Percentiles rank a stretch among this genome's conserved stretches.
These are phyloP conservation scores for Sporobolomyces roseus DNA, from an alignment of 768 basidiomycete species.

Conservation along the genomic window DNA sequence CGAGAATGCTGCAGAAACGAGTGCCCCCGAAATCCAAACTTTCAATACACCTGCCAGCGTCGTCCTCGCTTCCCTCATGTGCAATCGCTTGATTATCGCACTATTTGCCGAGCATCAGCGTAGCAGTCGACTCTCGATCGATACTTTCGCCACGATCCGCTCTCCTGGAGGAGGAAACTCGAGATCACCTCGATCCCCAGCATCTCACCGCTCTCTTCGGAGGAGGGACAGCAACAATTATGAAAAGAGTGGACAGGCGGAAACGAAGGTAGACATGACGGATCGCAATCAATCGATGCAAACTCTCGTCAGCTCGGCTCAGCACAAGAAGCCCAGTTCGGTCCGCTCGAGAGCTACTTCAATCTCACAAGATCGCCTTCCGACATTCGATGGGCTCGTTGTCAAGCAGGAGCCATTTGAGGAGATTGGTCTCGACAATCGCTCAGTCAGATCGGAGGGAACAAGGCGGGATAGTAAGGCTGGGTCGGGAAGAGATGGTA, in stretches of 20 bases:
- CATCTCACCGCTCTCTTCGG: background rate
- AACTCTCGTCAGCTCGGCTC: background rate
- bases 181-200: background rate
- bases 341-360: background rate
- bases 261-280: background rate
- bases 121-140: background rate
- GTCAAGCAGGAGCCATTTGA: background rate
- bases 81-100: background rate
- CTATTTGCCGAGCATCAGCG: background rate
- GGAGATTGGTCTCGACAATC: background rate
- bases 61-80: constrained; percentile 1
- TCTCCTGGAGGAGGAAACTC: background rate
- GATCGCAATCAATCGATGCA: background rate
- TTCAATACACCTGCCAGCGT: constrained; percentile 8
- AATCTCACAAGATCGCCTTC: background rate
- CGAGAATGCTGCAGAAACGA: too few species aligned
- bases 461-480: background rate
- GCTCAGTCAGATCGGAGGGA: background rate
- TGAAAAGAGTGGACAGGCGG: background rate
- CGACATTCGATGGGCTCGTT: background rate
- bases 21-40: background rate
- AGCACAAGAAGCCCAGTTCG: background rate
- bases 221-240: constrained; percentile 2
- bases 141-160: background rate
- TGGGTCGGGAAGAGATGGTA: background rate